These are phyloP conservation scores for Candida railenensis DNA, from an alignment of 805 yeast genomes.

Conservation along the genomic window DNA sequence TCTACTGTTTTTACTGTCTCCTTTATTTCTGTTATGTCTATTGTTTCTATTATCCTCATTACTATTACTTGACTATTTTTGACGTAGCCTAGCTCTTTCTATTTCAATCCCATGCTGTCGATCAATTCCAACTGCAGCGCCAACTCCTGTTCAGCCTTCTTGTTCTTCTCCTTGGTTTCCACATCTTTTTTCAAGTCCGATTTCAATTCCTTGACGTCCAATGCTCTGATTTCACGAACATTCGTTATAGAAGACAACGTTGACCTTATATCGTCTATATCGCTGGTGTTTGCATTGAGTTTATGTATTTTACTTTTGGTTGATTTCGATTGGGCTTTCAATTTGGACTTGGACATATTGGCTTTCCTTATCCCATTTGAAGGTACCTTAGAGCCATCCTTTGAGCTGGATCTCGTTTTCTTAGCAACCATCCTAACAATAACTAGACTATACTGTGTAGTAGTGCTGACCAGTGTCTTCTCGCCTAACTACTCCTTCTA, in stretches of 20 bases:
- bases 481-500: not conserved
- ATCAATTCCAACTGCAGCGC: slow-evolving; percentile 47
- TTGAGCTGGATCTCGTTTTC: not conserved
- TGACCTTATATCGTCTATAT: slow-evolving; percentile 20
- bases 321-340: slow-evolving; percentile 23
- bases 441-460: too few relatives aligned
- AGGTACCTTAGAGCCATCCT: not conserved
- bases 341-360: slow-evolving; percentile 11
- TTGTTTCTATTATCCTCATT: too few relatives aligned
- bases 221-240: slow-evolving; percentile 19
- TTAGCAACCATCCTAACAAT: not conserved
- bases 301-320: slow-evolving; percentile 32
- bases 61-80: not conserved
- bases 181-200: slow-evolving; percentile 41
- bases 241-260: slow-evolving; percentile 10
- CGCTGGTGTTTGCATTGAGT: slow-evolving; percentile 27
- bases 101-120: slow-evolving; percentile 39
- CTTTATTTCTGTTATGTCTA: too few relatives aligned
- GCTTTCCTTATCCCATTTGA: slow-evolving; percentile 4
- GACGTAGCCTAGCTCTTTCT: not conserved
- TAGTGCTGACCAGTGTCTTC: not conserved
- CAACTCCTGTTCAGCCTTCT: slow-evolving; percentile 40
- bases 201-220: slow-evolving; percentile 33
- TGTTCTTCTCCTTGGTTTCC: slow-evolving; percentile 23
- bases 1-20: too few relatives aligned